Conservation (phyloP, 768 basidiomycete genomes). For the Pleurotus pulmonarius region DNA sequence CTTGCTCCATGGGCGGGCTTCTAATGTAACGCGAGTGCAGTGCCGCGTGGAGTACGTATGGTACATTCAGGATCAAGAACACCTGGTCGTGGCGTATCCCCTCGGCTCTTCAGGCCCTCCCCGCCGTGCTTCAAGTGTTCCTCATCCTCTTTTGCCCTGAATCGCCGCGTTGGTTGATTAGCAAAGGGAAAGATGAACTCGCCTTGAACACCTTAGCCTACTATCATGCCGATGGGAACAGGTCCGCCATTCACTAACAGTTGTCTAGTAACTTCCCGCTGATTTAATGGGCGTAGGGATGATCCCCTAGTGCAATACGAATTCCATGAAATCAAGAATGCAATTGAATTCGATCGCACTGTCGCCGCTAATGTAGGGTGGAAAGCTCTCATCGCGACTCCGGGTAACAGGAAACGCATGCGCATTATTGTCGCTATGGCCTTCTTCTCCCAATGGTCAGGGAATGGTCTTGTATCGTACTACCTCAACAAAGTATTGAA, state of each 20-base stretch:
- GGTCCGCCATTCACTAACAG: slow-evolving; percentile 10
- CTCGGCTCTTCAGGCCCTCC: slow-evolving; percentile 28
- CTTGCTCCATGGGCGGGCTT: background rate
- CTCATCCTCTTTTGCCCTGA: slow-evolving; percentile 39
- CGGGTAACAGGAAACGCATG: slow-evolving; percentile 51
- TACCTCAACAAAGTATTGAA: slow-evolving; percentile 55
- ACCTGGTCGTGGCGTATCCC: slow-evolving; percentile 59
- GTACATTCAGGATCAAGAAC: slow-evolving; percentile 63
- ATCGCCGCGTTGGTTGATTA: slow-evolving; percentile 24
- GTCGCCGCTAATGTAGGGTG: slow-evolving; percentile 35
- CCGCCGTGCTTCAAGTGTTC: slow-evolving; percentile 28
- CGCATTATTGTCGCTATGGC: slow-evolving; percentile 54
- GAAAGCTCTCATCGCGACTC: slow-evolving; percentile 39
- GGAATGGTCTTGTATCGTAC: slow-evolving; percentile 34
- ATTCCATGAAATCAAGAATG: slow-evolving; percentile 50
- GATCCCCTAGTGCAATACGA: slow-evolving; percentile 59
- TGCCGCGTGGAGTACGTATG: slow-evolving; percentile 84
- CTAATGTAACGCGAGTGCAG: slow-evolving; percentile 20
- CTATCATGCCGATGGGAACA: slow-evolving; percentile 52
- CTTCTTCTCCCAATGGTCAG: slow-evolving; percentile 56
- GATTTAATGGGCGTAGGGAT: slow-evolving; percentile 21
- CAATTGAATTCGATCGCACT: slow-evolving; percentile 34
- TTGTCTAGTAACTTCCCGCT: slow-evolving; percentile 28
- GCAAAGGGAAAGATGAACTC: slow-evolving; percentile 33
- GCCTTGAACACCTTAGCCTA: slow-evolving; percentile 51